Evolutionary conservation across 2,329 filamentous ascomycete species (phyloP).

Genomic region (Colletotrichum lini): DNA sequence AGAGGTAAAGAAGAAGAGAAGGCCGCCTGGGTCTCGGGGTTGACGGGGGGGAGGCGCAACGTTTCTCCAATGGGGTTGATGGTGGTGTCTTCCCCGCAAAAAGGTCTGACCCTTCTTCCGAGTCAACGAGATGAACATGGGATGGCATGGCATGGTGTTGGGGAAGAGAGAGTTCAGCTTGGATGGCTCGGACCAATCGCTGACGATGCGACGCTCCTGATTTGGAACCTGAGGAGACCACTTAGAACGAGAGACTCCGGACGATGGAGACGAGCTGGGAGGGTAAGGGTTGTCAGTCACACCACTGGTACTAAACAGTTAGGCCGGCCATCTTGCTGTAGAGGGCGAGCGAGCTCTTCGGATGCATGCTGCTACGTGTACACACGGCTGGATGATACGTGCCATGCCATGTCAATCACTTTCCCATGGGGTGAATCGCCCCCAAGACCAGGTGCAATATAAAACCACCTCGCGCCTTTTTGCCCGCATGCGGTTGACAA

Average conservation of each 20-base stretch:
- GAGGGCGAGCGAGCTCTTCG: background rate
- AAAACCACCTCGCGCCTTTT: background rate
- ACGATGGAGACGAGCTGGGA: background rate
- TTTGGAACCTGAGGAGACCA: background rate
- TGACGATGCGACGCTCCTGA: background rate
- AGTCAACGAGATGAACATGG: background rate
- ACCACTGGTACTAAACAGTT: background rate
- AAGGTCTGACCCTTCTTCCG: background rate
- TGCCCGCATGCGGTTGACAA: background rate
- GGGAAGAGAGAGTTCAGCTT: background rate
- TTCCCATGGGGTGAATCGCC: background rate
- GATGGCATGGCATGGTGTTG: too few species aligned
- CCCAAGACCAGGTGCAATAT: background rate
- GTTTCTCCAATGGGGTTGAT: background rate
- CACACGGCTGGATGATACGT: background rate
- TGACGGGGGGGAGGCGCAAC: too few species aligned
- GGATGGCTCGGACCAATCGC: background rate
- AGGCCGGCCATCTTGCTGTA: background rate
- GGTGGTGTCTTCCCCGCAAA: slow-evolving; percentile 21
- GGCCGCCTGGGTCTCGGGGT: too few species aligned
- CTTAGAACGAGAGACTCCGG: background rate
- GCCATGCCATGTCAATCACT: background rate
- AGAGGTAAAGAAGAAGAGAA: too few species aligned
- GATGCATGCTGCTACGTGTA: background rate
- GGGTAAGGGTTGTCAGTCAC: background rate